Evolutionary conservation across 1,284 basidiomycete species (phyloP).

Genomic region (Caloboletus inedulis): DNA sequence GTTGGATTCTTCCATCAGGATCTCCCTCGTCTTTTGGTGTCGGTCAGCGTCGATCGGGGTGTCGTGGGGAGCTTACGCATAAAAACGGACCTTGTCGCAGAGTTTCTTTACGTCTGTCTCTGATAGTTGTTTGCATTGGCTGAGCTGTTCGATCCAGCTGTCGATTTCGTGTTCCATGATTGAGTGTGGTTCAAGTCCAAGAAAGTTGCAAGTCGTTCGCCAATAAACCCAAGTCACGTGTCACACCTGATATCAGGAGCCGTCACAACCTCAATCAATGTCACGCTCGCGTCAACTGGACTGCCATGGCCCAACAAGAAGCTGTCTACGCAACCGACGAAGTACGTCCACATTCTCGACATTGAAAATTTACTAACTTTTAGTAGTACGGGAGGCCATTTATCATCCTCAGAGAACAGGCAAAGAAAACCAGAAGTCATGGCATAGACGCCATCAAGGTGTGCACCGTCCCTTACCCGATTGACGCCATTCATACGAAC

Average conservation of each 20-base stretch:
- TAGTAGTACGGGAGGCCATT: conserved; percentile 90
- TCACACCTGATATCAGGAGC: conserved; percentile 27
- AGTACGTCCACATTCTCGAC: conserved; percentile 42
- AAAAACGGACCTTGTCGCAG: conserved; percentile 88
- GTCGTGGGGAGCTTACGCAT: conserved; percentile 13
- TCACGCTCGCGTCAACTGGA: conserved; percentile 15
- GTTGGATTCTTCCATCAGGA: conserved; percentile 96
- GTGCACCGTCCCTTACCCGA: conserved; percentile 18
- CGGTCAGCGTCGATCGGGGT: conserved; percentile 18
- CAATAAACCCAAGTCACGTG: conserved; percentile 25
- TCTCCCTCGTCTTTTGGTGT: conserved; percentile 80
- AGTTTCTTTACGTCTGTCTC: conserved; percentile 97
- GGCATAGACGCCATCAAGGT: conserved; percentile 97
- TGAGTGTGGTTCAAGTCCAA: conserved; percentile 12
- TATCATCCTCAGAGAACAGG: conserved; percentile 96
- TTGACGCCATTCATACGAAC: not conserved
- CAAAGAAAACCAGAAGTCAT: conserved; percentile 91
- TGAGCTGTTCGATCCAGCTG: conserved; percentile 95
- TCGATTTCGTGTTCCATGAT: conserved; percentile 83
- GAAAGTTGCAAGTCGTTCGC: conserved; percentile 8
- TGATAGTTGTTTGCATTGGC: conserved; percentile 96
- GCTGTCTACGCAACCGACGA: conserved; percentile 92
- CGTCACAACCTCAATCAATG: conserved; percentile 23
- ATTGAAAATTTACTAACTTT: conserved; percentile 7
- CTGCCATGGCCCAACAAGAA: conserved; percentile 36